These are phyloP conservation scores for Mortierella hygrophila DNA, from an alignment of 192 early-diverging fungal genomes.

Conservation along the genomic window DNA sequence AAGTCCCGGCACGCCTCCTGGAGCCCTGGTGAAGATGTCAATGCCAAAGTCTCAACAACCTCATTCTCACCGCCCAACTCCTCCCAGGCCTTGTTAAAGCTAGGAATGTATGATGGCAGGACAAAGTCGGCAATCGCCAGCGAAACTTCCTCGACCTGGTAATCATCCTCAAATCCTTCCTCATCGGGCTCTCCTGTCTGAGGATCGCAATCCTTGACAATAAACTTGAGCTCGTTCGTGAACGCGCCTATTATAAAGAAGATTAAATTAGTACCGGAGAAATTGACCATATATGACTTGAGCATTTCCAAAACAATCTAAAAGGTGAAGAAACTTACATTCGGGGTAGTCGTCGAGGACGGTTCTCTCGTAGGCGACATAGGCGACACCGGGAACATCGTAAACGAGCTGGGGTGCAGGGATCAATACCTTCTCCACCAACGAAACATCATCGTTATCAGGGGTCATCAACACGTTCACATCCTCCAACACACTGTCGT, in stretches of 20 bases:
- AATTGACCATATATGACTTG: neutral
- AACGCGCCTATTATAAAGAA: constrained; percentile 71
- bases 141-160: constrained; percentile 91
- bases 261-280: neutral
- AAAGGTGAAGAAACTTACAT: constrained; percentile 56
- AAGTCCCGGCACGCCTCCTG: constrained; percentile 82
- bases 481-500: constrained; percentile 93
- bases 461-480: constrained; percentile 86
- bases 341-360: constrained; percentile 69
- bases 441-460: constrained; percentile 68
- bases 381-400: constrained; percentile 82
- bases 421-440: constrained; percentile 78
- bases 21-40: constrained; percentile 80
- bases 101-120: constrained; percentile 84
- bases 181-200: constrained; percentile 91
- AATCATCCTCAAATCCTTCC: constrained; percentile 97
- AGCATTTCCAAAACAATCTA: neutral
- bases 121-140: constrained; percentile 91
- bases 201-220: constrained; percentile 97
- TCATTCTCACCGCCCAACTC: constrained; percentile 77
- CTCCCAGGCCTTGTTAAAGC: constrained; percentile 88
- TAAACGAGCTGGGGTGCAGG: constrained; percentile 82
- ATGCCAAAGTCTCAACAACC: constrained; percentile 88
- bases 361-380: constrained; percentile 87
- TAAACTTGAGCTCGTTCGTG: constrained; percentile 87